Conservation (phyloP, 2,329 filamentous ascomycete species). For the Fonsecaea erecta region DNA sequence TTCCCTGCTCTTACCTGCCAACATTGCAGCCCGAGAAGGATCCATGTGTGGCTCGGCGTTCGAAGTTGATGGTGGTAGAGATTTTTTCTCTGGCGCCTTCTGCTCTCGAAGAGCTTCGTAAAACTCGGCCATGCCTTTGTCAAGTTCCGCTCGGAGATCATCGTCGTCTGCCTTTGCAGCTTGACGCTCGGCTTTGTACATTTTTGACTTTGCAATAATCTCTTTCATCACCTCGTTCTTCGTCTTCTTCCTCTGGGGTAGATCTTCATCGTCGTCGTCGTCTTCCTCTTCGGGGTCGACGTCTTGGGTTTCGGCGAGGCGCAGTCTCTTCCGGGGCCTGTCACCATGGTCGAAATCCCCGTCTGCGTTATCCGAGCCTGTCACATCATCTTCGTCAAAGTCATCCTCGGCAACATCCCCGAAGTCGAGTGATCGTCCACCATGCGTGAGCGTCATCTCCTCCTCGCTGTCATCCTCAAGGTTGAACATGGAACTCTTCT, state of each 20-base stretch:
- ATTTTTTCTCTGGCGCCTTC: slow-evolving; percentile 58
- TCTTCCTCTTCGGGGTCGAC: slow-evolving; percentile 48
- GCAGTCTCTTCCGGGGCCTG: slow-evolving; percentile 52
- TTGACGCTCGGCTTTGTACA: slow-evolving; percentile 92
- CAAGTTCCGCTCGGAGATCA: slow-evolving; percentile 79
- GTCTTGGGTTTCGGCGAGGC: slow-evolving; percentile 55
- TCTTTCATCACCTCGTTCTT: slow-evolving; percentile 99
- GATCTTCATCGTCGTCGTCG: slow-evolving; percentile 54
- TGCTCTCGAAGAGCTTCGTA: slow-evolving; percentile 70
- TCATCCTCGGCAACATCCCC: slow-evolving; percentile 66
- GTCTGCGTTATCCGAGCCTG: slow-evolving; percentile 44
- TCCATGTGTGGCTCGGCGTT: slow-evolving; percentile 60
- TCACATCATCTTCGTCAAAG: slow-evolving; percentile 72
- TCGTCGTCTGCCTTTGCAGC: slow-evolving; percentile 91
- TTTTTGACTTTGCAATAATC: slow-evolving; percentile 94
- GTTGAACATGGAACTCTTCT: slow-evolving; percentile 82
- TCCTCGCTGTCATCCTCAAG: slow-evolving; percentile 80
- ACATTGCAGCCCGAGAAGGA: slow-evolving; percentile 65
- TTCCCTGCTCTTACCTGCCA: slow-evolving; percentile 65
- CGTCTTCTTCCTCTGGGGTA: slow-evolving; percentile 85
- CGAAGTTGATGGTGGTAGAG: slow-evolving; percentile 51
- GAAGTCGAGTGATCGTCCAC: slow-evolving; percentile 74
- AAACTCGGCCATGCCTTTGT: slow-evolving; percentile 79
- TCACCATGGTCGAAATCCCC: slow-evolving; percentile 47
- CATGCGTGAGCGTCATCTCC: slow-evolving; percentile 76